phyloP scores from a whole-genome alignment of 331 rosid species.

The Malus hybrid region DNA sequence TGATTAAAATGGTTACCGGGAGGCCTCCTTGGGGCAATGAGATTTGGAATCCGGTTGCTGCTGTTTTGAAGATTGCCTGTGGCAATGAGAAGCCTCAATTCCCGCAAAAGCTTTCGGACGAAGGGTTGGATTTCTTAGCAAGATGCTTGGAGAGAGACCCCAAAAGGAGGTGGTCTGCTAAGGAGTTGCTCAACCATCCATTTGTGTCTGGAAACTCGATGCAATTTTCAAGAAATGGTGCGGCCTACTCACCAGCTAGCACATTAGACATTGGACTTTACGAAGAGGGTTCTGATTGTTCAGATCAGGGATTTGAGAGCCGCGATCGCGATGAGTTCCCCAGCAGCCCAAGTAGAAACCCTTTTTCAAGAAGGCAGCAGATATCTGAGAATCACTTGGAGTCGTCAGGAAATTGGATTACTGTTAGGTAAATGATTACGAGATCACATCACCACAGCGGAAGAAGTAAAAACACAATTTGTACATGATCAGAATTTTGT shows the following conservation, averaged over 20 bases:
- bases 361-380: slow-evolving; percentile 15
- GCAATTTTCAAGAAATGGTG: neutral
- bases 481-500: neutral
- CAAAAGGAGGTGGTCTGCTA: slow-evolving; percentile 27
- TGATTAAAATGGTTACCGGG: slow-evolving; percentile 65
- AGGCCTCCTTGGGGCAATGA: slow-evolving; percentile 42
- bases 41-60: slow-evolving; percentile 29
- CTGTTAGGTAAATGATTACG: slow-evolving; percentile 28
- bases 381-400: slow-evolving; percentile 8
- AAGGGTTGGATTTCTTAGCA: slow-evolving; percentile 50
- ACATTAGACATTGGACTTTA: slow-evolving; percentile 26
- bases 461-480: neutral
- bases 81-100: slow-evolving; percentile 34
- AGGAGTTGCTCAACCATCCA: slow-evolving; percentile 44
- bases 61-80: slow-evolving; percentile 36
- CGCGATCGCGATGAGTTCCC: neutral
- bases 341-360: slow-evolving; percentile 1
- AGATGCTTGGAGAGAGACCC: slow-evolving; percentile 49
- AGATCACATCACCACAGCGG: neutral
- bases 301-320: neutral
- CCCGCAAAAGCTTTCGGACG: slow-evolving; percentile 38
- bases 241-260: slow-evolving; percentile 34
- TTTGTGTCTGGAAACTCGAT: slow-evolving; percentile 28
- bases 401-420: slow-evolving; percentile 51
- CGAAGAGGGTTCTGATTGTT: slow-evolving; percentile 16